These are phyloP conservation scores for Trichoderma koningii DNA, from an alignment of 2,329 filamentous ascomycete species.

Conservation along the genomic window DNA sequence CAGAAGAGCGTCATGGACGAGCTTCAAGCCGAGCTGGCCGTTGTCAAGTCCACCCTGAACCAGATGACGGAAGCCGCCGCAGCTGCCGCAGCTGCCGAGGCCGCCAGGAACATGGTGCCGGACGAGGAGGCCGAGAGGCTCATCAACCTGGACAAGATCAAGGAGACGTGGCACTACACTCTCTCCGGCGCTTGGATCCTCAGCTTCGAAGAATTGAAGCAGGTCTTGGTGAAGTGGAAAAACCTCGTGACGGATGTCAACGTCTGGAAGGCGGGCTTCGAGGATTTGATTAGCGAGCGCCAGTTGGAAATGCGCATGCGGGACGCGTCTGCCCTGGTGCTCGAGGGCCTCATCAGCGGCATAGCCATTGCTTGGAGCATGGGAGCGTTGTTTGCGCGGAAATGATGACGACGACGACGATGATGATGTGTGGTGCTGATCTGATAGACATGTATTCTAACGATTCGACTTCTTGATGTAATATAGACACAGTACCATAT, in stretches of 20 bases:
- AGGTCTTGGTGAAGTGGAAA: slow-evolving; percentile 45
- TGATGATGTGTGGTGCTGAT: neutral
- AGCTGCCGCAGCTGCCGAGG: neutral
- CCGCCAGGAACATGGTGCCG: neutral
- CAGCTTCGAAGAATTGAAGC: slow-evolving; percentile 42
- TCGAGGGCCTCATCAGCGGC: slow-evolving; percentile 69
- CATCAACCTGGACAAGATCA: slow-evolving; percentile 9
- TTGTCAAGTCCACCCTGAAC: slow-evolving; percentile 38
- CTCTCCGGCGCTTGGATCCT: slow-evolving; percentile 14
- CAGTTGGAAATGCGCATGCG: slow-evolving; percentile 65
- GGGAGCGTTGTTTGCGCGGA: slow-evolving; percentile 50
- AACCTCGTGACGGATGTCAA: slow-evolving; percentile 46
- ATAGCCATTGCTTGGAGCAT: slow-evolving; percentile 60
- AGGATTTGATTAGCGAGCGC: slow-evolving; percentile 67
- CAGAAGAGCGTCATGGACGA: slow-evolving; percentile 62
- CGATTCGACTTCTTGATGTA: slow-evolving; percentile 28
- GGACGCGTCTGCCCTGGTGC: slow-evolving; percentile 68
- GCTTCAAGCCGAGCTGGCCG: slow-evolving; percentile 47
- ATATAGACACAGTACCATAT: slow-evolving; percentile 27
- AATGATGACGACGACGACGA: slow-evolving; percentile 35
- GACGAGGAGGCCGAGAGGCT: neutral
- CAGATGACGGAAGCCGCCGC: slow-evolving; percentile 33
- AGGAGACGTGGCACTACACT: slow-evolving; percentile 11
- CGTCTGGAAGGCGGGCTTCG: slow-evolving; percentile 52
- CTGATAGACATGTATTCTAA: slow-evolving; percentile 26